Evolutionary conservation across 2,329 filamentous ascomycete genomes (phyloP).

Genomic region (Neoarthrinium moseri): DNA sequence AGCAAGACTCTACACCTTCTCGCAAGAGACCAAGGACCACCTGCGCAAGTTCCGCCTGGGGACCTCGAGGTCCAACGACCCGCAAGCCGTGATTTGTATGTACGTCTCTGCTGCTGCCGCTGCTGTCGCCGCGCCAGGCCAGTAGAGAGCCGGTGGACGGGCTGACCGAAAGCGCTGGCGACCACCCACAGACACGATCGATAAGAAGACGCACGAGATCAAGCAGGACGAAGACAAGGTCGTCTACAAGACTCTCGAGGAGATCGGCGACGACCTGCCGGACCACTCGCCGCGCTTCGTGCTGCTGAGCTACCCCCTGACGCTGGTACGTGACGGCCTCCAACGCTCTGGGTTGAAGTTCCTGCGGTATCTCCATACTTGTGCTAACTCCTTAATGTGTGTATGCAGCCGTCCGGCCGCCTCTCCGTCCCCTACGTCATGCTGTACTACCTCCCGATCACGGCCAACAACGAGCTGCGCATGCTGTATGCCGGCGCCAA

Average conservation of each 20-base stretch:
- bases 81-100: constrained; percentile 94
- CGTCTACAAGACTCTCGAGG: constrained; percentile 77
- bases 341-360: no score
- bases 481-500: constrained; percentile 97
- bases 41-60: constrained; percentile 92
- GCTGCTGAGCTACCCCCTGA: constrained; percentile 86
- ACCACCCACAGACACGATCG: constrained; percentile 77
- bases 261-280: constrained; percentile 84
- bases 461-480: constrained; percentile 80
- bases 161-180: not conserved
- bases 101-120: constrained; percentile 31
- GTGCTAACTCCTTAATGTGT: not conserved
- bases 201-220: constrained; percentile 88
- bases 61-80: constrained; percentile 81
- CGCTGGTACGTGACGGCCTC: constrained; percentile 58
- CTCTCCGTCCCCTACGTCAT: constrained; percentile 90
- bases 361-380: not conserved
- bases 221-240: constrained; percentile 73
- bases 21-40: constrained; percentile 81
- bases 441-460: constrained; percentile 90
- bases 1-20: constrained; percentile 89
- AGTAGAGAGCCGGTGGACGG: not conserved
- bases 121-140: not conserved
- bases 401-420: constrained; percentile 70
- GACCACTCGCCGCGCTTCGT: constrained; percentile 90